Evolutionary conservation across 768 basidiomycete genomes (phyloP).

Genomic region (Hygrophoropsis aurantiaca): DNA sequence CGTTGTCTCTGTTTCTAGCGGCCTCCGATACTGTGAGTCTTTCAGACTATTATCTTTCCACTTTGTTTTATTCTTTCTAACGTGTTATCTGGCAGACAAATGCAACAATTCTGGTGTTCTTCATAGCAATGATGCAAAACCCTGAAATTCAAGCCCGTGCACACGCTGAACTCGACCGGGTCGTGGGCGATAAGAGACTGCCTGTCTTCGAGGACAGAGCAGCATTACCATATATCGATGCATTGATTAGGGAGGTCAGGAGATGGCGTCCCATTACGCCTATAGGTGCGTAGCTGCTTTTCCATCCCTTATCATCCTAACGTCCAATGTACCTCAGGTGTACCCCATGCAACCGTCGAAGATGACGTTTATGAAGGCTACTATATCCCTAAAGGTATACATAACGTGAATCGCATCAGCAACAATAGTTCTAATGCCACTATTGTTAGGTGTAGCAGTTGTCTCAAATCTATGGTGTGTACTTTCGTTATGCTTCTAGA

Average conservation of each 20-base stretch:
- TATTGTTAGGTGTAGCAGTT: background rate
- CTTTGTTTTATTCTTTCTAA: background rate
- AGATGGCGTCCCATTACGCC: constrained; percentile 22
- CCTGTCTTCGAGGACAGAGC: background rate
- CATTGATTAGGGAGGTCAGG: constrained; percentile 25
- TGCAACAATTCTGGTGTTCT: background rate
- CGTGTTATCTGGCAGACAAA: background rate
- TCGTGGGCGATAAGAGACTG: background rate
- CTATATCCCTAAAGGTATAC: constrained; percentile 16
- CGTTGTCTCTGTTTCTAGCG: background rate
- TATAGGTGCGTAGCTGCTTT: background rate
- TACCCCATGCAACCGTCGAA: background rate
- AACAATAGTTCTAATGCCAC: background rate
- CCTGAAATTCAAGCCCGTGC: background rate
- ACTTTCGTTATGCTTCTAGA: no score
- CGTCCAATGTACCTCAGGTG: background rate
- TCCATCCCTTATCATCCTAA: background rate
- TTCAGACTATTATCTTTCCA: no score
- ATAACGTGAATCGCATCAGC: background rate
- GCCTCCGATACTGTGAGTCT: constrained; percentile 13
- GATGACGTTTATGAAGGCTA: constrained; percentile 21
- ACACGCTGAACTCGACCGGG: background rate
- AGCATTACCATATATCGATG: constrained; percentile 14
- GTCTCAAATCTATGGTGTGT: background rate
- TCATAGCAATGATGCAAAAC: background rate